Evolutionary conservation across 176 grass and related monocot genomes (phyloP).

Genomic region (Zizania latifolia): DNA sequence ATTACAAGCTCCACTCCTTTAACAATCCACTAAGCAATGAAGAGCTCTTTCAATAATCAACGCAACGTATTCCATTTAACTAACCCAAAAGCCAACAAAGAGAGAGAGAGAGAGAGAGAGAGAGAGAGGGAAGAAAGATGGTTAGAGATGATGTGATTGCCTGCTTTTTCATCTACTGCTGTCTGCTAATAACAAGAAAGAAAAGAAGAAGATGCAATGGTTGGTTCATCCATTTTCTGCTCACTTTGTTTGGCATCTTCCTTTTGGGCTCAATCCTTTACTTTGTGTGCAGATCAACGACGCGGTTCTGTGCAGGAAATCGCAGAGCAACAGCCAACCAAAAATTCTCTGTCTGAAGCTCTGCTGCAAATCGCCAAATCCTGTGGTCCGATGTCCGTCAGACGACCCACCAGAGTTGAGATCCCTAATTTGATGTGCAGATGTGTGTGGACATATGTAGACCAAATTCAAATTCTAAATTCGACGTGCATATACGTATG

Average conservation of each 20-base stretch:
- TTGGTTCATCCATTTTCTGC: background rate
- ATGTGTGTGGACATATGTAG: too few species aligned
- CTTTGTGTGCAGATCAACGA: background rate
- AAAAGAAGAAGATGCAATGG: background rate
- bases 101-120: too few species aligned
- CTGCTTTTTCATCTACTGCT: constrained; percentile 18
- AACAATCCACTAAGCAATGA: constrained; percentile 1
- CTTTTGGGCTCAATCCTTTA: constrained; percentile 10
- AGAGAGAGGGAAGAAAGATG: background rate
- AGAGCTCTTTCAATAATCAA: background rate
- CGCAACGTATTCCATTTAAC: constrained; percentile 1
- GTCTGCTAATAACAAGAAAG: too few species aligned
- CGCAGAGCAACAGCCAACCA: background rate
- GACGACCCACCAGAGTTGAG: too few species aligned
- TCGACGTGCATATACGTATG: too few species aligned
- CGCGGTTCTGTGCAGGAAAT: background rate
- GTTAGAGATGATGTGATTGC: background rate
- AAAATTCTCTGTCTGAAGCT: background rate
- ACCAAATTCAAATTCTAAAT: too few species aligned
- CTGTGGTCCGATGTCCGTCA: too few species aligned
- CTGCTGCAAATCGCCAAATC: too few species aligned
- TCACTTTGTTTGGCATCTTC: background rate
- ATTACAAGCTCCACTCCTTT: constrained; percentile 21
- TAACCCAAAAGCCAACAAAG: background rate
- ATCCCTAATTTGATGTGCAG: too few species aligned